Evolutionary conservation across 169 alveolate species (phyloP).

Genomic region (Eimeria falciformis): DNA sequence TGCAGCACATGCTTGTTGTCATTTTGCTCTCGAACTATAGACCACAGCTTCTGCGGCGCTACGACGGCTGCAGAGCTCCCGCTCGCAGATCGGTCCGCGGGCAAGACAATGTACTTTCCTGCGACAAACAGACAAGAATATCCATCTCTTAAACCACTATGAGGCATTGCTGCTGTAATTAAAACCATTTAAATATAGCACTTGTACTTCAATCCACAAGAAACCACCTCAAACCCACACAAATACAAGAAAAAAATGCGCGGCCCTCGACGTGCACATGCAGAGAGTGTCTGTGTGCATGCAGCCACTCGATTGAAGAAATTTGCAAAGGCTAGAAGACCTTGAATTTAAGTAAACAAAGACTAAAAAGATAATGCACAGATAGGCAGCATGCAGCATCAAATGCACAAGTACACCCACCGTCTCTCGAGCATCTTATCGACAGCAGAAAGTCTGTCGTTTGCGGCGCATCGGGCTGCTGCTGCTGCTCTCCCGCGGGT

Average conservation of each 20-base stretch:
- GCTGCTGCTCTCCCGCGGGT: constrained; percentile 39
- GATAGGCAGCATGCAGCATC: too few species aligned
- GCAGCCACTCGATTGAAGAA: background rate
- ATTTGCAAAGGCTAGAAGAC: background rate
- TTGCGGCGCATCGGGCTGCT: constrained; percentile 33
- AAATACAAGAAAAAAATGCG: background rate
- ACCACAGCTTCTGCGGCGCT: constrained; percentile 93
- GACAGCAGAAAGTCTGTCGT: constrained; percentile 61
- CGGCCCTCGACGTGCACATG: background rate
- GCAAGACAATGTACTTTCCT: constrained; percentile 47
- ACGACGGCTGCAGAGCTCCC: constrained; percentile 51
- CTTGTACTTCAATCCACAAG: too few species aligned
- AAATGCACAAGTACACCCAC: background rate
- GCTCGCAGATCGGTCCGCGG: constrained; percentile 61
- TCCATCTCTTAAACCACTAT: too few species aligned
- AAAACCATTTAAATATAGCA: too few species aligned
- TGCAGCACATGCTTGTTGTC: constrained; percentile 87
- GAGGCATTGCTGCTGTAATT: too few species aligned
- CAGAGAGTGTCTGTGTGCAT: too few species aligned
- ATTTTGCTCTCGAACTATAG: constrained; percentile 91
- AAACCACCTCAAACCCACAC: background rate
- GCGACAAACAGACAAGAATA: background rate
- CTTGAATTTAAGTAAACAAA: background rate
- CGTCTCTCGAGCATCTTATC: constrained; percentile 47
- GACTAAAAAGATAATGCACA: too few species aligned